Evolutionary conservation across 1,284 basidiomycete species (phyloP).

Genomic region (Ceratobasidium sp.): DNA sequence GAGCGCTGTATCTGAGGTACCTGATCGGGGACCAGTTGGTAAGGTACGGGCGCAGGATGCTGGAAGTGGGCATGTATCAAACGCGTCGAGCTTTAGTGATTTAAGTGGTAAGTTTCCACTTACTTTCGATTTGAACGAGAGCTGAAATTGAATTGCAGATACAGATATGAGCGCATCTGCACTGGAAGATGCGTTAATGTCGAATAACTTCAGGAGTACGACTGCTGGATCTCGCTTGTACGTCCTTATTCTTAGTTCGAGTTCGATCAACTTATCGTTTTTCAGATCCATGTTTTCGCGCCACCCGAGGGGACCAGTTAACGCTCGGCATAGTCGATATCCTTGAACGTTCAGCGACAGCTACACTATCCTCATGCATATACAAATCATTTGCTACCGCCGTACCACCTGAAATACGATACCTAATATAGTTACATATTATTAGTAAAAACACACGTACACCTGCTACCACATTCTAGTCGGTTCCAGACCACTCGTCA

Average conservation of each 20-base stretch:
- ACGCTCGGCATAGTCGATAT: conserved; percentile 18
- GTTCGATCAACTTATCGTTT: background rate
- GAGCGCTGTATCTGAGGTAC: conserved; percentile 56
- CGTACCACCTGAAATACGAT: background rate
- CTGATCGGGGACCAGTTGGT: conserved; percentile 51
- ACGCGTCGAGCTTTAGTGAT: conserved; percentile 84
- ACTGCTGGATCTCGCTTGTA: conserved; percentile 27
- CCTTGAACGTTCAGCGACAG: conserved; percentile 10
- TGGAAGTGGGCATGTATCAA: conserved; percentile 74
- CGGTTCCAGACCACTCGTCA: background rate
- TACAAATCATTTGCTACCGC: background rate
- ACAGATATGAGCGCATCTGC: conserved; percentile 76
- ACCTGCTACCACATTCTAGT: conserved; percentile 16
- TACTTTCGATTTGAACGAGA: conserved; percentile 35
- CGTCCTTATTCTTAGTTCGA: background rate
- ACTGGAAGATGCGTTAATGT: conserved; percentile 79
- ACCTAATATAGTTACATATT: background rate
- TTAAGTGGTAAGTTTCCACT: conserved; percentile 71
- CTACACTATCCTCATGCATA: background rate
- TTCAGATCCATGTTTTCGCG: conserved; percentile 64
- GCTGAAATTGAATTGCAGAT: conserved; percentile 62
- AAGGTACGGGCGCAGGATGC: conserved; percentile 63
- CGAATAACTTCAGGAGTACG: conserved; percentile 60
- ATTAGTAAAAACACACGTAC: background rate
- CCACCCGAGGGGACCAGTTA: conserved; percentile 54